Evolutionary conservation across 2,329 filamentous ascomycete species (phyloP).

Genomic region (Metarhizium humberi): DNA sequence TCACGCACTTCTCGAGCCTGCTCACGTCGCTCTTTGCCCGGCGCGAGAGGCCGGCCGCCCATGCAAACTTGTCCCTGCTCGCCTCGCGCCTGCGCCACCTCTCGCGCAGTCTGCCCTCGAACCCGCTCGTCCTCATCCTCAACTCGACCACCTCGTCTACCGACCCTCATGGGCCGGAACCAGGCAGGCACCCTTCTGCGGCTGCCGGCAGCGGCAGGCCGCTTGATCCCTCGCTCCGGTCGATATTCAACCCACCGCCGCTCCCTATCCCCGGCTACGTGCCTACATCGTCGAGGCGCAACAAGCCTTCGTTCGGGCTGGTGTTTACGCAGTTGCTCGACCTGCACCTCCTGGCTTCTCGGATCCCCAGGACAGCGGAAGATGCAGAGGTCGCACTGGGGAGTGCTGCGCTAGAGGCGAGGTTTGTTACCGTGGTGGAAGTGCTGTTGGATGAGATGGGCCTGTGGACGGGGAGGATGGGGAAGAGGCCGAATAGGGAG

Average conservation of each 20-base stretch:
- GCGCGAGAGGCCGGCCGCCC: conserved; percentile 36
- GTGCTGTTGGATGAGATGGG: conserved; percentile 42
- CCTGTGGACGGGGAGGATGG: conserved; percentile 29
- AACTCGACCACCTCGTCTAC: conserved; percentile 34
- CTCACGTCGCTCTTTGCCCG: conserved; percentile 43
- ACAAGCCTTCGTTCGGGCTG: conserved; percentile 43
- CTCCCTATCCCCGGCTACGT: conserved; percentile 10
- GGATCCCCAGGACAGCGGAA: conserved; percentile 27
- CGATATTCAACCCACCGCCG: conserved; percentile 34
- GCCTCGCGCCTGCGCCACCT: conserved; percentile 36
- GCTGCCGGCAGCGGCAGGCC: neutral
- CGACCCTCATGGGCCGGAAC: conserved; percentile 3
- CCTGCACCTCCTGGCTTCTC: conserved; percentile 42
- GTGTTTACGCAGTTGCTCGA: conserved; percentile 46
- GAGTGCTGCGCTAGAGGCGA: neutral
- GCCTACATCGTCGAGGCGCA: conserved; percentile 17
- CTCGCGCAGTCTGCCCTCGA: conserved; percentile 27
- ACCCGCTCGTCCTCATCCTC: conserved; percentile 43
- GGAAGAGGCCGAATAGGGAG: conserved; percentile 29
- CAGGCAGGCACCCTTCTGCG: conserved; percentile 1
- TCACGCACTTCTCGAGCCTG: conserved; percentile 45
- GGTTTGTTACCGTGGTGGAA: conserved; percentile 36
- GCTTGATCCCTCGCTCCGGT: conserved; percentile 37
- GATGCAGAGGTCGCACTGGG: conserved; percentile 26
- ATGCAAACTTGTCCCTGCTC: conserved; percentile 38